Percentiles rank a stretch among this genome's conserved stretches.
Conservation (phyloP, 805 yeast species). For the Spathaspora sp. region DNA sequence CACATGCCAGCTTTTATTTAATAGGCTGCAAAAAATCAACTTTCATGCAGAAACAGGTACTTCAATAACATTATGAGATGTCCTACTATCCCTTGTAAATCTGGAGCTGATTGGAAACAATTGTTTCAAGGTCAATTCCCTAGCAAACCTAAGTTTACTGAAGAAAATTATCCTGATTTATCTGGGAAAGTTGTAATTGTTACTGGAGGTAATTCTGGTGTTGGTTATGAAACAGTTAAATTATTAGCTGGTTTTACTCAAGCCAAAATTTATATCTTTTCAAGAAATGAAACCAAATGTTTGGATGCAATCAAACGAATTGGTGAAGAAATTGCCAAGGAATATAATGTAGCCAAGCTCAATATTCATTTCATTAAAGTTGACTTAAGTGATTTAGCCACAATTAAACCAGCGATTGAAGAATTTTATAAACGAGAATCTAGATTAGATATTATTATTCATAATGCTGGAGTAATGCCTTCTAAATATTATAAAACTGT, state of each 20-base stretch:
- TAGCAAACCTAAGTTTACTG: slow-evolving; percentile 7
- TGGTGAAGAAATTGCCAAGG: slow-evolving; percentile 16
- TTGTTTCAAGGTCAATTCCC: slow-evolving; percentile 7
- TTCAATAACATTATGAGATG: neutral
- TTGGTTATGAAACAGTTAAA: slow-evolving; percentile 25
- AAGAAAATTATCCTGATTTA: slow-evolving; percentile 23
- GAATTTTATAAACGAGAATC: slow-evolving; percentile 13
- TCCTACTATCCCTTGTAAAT: slow-evolving; percentile 3
- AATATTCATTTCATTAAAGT: slow-evolving; percentile 11
- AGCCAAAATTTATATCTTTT: slow-evolving; percentile 30
- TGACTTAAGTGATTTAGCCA: slow-evolving; percentile 39
- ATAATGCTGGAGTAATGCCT: slow-evolving; percentile 27
- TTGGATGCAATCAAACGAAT: slow-evolving; percentile 22
- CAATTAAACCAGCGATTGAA: slow-evolving; percentile 35
- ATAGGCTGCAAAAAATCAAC: neutral
- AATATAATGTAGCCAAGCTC: slow-evolving; percentile 4
- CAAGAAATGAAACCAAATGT: slow-evolving; percentile 31
- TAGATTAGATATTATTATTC: slow-evolving; percentile 19
- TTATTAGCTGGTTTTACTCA: slow-evolving; percentile 25
- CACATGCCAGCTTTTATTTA: neutral
- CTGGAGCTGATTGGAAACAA: slow-evolving; percentile 5
- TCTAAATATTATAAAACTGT: slow-evolving; percentile 15
- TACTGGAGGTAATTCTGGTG: slow-evolving; percentile 39
- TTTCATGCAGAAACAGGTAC: neutral
- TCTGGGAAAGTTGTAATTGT: slow-evolving; percentile 34